Evolutionary conservation across 768 basidiomycete species (phyloP), one percentile per base, ranked within the genome.

Genomic region (Tylopilus vinaceipallidus): DNA sequence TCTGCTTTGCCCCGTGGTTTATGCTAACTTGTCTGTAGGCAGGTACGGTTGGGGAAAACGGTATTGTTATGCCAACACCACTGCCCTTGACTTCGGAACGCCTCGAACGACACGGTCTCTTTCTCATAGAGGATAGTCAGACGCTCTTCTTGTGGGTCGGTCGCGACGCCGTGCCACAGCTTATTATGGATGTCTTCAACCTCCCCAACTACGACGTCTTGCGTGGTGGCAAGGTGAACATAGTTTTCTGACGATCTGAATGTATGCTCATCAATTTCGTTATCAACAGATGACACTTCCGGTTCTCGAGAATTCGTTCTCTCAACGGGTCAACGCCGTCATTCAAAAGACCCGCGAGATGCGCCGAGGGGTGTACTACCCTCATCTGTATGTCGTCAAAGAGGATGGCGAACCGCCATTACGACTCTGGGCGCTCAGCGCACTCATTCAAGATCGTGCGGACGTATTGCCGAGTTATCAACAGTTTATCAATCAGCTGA

Each of bases 61-160:
- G 97, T 46, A 77, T 97, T 27, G 82, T 95, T 55, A 74, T 98
- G 66, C 97, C 97, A 1, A 83, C 86, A 2, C 80, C 91, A 4
- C 75, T 97, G 5, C 95, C 95, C 22, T 80, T 94, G 50, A 95
- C 94, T 1, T 93, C 91, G n/a, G 95, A 98, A 69, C 79, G 93
- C 33, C 75, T 99, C 45, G 95, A 98, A 69, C 78, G 95, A 42
- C 94, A 98, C 60, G 97, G 97, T 50, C 75, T 99, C 47, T 98
- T 87, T 82, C 71, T 99, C 54, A 97, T 99, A 58, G 97, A 98
- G 69, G 95, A 98, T 67, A 91, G 90, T 1, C 97, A 98, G 69
- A 95, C 90, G 19, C 91, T 99, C 63, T 98, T 99, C 83, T 76
- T 98, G 41, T 98, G 92, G 88, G 83, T 99, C 42, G 97, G 97